Percentiles rank a stretch among this genome's conserved stretches.
These are phyloP conservation scores for Citrus glauca DNA, from an alignment of 345 rosid genomes.

Conservation along the genomic window DNA sequence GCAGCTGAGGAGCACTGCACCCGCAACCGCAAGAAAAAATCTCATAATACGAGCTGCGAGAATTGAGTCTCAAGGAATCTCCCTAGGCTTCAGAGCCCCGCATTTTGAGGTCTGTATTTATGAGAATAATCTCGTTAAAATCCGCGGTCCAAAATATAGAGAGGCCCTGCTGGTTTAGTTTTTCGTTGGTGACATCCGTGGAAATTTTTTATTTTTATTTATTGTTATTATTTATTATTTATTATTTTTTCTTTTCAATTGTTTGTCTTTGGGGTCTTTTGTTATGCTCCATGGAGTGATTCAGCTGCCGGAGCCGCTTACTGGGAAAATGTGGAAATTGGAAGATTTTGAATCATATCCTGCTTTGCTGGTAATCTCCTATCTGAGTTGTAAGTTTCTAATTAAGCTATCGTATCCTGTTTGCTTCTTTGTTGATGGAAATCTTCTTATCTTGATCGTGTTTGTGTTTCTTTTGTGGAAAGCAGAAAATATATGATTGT, in stretches of 20 bases:
- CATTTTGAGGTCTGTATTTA: slow-evolving; percentile 48
- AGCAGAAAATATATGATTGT: too few species aligned
- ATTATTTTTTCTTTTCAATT: not conserved
- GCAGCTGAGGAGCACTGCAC: slow-evolving; percentile 27
- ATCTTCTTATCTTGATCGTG: not conserved
- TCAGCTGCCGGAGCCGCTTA: slow-evolving; percentile 77
- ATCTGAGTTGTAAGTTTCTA: not conserved
- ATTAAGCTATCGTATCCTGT: not conserved
- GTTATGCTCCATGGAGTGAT: not conserved
- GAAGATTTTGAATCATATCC: slow-evolving; percentile 86
- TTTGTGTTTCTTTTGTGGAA: not conserved
- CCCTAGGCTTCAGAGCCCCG: slow-evolving; percentile 66
- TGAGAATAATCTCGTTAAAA: not conserved
- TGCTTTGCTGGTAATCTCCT: slow-evolving; percentile 53
- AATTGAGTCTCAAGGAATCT: slow-evolving; percentile 51
- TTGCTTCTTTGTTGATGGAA: slow-evolving; percentile 5
- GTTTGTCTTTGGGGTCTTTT: not conserved
- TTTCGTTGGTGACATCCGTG: not conserved
- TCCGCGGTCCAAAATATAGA: not conserved
- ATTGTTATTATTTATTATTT: not conserved
- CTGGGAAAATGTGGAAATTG: slow-evolving; percentile 73
- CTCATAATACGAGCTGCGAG: slow-evolving; percentile 62
- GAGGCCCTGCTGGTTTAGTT: not conserved
- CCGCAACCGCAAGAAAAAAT: slow-evolving; percentile 22
- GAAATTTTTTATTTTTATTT: not conserved